phyloP scores from a whole-genome alignment of 768 basidiomycete genomes.

The Tubosaeta sp. region DNA sequence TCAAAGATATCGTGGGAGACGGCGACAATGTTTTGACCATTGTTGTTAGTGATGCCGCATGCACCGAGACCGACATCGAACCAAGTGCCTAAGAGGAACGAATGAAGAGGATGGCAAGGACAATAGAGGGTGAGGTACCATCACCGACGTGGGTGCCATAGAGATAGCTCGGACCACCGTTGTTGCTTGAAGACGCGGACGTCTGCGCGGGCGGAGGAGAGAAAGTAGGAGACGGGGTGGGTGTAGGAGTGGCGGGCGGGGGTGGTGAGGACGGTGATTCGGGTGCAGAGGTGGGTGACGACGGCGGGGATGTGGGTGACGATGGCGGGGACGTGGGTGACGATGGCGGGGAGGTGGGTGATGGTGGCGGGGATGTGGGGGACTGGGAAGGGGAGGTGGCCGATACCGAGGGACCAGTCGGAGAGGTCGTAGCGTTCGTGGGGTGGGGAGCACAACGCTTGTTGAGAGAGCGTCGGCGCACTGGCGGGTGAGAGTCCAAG shows the following conservation, averaged over 20 bases:
- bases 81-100: conserved; percentile 27
- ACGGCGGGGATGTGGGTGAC: not conserved
- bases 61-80: conserved; percentile 37
- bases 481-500: not conserved
- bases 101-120: not conserved
- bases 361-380: not conserved
- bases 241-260: not conserved
- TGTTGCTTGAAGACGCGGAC: conserved; percentile 6
- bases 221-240: conserved; percentile 1
- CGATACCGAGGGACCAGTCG: not conserved
- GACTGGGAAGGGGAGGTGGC: not conserved
- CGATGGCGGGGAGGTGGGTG: not conserved
- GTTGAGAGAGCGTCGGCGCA: conserved; percentile 27
- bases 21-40: conserved; percentile 33
- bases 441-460: conserved; percentile 22
- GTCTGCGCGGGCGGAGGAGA: conserved; percentile 14
- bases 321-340: not conserved
- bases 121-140: conserved; percentile 25
- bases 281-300: not conserved
- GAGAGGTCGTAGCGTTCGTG: conserved; percentile 11
- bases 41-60: conserved; percentile 35
- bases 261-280: not conserved
- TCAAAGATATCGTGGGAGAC: conserved; percentile 34
- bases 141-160: conserved; percentile 48
- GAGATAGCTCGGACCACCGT: conserved; percentile 37